Evolutionary conservation across 225 moss, liverwort and hornwort species (phyloP), one percentile per base, ranked within the genome.

Genomic region (Physcomitrellopsis africana): DNA sequence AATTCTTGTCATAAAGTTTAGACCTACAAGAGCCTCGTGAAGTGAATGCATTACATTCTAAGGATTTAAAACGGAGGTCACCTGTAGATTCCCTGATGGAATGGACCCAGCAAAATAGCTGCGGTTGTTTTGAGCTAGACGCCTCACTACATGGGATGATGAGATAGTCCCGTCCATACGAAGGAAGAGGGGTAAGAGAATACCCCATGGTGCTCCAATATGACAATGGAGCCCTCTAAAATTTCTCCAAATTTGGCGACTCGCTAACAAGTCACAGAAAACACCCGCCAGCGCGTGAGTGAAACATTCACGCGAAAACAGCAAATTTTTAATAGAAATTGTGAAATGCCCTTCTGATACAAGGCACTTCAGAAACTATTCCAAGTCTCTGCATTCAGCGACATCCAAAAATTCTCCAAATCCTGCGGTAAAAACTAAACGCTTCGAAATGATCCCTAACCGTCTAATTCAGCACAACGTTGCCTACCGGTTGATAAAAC

Each of bases 191-290:
- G 58, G 70, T 23, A 14, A 81, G 37, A 56, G 68, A 67, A 64
- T 81, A 73, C 78, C 73, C 85, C 85, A 85, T 85, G 41, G 49
- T 24, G 60, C 66, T 67, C 75, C 75, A 75, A 55, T 57, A 24
- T 12, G 6, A 47, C 54, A 47, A 62, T 69, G 63, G 57, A 75
- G 74, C 69, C 24, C 63, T 63, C 69, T 77, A 62, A 51, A 63
- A 53, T 42, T 24, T 22, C 65, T 7, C 57, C 65, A 41, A 52
- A 63, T 22, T 43, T 22, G 56, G 44, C 1, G 57, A 42, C 69
- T 51, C 42, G 69, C 56, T 56, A 20, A 43, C 43, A 9, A 42
- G 32, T 51, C 67, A 67, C 67, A 26, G 1, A 9, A 56, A 10
- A 41, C 69, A 56, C 20, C 22, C 69, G 9, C 69, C 22, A 15